Evolutionary conservation across 2,329 filamentous ascomycete genomes (phyloP), one percentile per base, ranked within the genome.

Genomic region (Tolypocladium amazonense): DNA sequence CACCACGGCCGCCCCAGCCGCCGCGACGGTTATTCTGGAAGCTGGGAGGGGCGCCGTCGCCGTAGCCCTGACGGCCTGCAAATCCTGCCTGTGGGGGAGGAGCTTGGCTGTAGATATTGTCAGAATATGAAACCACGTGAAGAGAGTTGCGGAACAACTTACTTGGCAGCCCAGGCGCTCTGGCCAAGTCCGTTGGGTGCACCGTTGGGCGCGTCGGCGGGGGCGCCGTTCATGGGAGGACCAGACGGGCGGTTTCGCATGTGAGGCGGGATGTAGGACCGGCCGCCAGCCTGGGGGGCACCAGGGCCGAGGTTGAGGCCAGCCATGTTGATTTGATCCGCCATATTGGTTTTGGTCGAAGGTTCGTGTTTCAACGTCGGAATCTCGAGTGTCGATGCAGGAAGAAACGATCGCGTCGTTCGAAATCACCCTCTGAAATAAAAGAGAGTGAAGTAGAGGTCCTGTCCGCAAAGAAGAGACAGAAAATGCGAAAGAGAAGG

Each of bases 181-280:
- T 79, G 79, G 71, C 80, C 81, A 61, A 66, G 62, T 45, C 66
- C 66, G 61, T 62, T 62, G 20, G 62, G 64, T 33, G 63, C 62
- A 55, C 62, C 63, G 45, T 59, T 60, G 33, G 64, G 30, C 18
- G 30, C 50, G 20, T 35, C 50, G 50, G 50, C 50, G 30, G 50
- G 59, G 25, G 56, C 56, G n/a, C 59, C 62, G 20, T 61, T 61
- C 25, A 63, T 60, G 56, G 58, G 61, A 45, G 65, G 65, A 41
- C 65, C 67, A 57, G 56, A 45, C 4, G 60, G 58, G 33, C 68
- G 83, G 68, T 77, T 79, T 71, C 90, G 87, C 81, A 92, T 86
- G 76, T 94, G 90, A 75, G 90, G 90, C 66, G 90, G 90, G 66
- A 94, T 92, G 81, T 94, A 94, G 60, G 89, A 89, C 70, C 88